phyloP scores from a whole-genome alignment of 164 flowering plant species.

The Houttuynia cordata region DNA sequence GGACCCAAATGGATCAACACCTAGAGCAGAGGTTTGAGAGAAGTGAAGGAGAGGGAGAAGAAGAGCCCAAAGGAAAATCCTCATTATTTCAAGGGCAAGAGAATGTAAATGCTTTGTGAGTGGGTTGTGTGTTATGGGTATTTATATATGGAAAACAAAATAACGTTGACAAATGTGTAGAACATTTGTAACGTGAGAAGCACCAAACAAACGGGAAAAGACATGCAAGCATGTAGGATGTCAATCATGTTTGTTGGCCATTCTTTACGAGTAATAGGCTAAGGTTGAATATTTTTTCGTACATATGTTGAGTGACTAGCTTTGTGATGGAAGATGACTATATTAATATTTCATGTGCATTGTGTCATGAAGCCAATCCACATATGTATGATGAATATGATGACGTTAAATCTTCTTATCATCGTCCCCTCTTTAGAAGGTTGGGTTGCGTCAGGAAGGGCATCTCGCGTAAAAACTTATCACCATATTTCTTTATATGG shows the following conservation, averaged over 20 bases:
- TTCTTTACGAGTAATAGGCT: background rate
- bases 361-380: too few relatives aligned
- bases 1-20: background rate
- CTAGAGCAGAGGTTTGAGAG: background rate
- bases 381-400: too few relatives aligned
- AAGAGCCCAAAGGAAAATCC: background rate
- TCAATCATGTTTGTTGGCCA: background rate
- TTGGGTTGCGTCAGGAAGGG: too few relatives aligned
- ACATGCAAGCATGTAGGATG: background rate
- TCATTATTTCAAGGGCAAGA: background rate
- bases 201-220: background rate
- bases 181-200: background rate
- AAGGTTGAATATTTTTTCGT: too few relatives aligned
- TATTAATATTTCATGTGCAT: too few relatives aligned
- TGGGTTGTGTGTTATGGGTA: background rate
- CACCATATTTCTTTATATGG: too few relatives aligned
- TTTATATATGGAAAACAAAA: background rate
- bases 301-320: too few relatives aligned
- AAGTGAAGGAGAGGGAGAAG: conserved; percentile 1
- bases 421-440: too few relatives aligned
- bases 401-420: too few relatives aligned
- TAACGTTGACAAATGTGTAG: background rate
- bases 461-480: too few relatives aligned
- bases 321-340: too few relatives aligned
- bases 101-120: background rate